phyloP scores from a whole-genome alignment of 192 early-diverging fungal species.

The Helicostylum pulchrum region DNA sequence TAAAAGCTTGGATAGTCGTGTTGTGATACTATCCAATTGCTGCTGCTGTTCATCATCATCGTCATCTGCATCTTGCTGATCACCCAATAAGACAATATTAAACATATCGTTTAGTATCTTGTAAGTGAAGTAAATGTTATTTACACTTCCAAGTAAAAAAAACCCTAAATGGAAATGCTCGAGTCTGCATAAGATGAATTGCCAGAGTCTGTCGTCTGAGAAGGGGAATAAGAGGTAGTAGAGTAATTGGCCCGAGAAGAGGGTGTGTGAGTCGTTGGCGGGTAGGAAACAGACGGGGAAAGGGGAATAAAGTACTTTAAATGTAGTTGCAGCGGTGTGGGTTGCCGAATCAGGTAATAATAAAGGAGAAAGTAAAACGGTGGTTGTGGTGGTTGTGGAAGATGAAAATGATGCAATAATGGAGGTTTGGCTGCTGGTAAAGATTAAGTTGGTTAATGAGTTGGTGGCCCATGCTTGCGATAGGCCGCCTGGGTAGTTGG shows the following conservation, averaged over 20 bases:
- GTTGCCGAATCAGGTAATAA: neutral
- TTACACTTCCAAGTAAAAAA: constrained; percentile 52
- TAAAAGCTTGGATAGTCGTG: constrained; percentile 10
- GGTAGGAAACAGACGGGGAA: constrained; percentile 32
- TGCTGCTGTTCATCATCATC: neutral
- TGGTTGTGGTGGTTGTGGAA: too few species aligned
- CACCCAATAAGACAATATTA: constrained; percentile 43
- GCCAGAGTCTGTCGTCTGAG: constrained; percentile 45
- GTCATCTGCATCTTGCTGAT: neutral
- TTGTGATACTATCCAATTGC: constrained; percentile 4
- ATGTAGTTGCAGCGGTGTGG: neutral
- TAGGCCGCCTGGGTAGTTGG: constrained; percentile 11
- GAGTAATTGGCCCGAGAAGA: constrained; percentile 14
- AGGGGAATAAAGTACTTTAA: constrained; percentile 29
- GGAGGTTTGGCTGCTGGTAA: neutral
- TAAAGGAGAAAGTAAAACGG: neutral
- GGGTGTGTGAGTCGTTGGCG: constrained; percentile 6
- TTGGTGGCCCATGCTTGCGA: neutral
- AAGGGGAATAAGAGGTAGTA: constrained; percentile 43
- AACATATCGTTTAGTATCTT: constrained; percentile 55
- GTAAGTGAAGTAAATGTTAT: constrained; percentile 51
- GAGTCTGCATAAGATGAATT: constrained; percentile 43
- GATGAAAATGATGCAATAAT: neutral
- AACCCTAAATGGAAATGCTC: constrained; percentile 57
- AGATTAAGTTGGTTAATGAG: constrained; percentile 13